phyloP scores from a whole-genome alignment of 352 stramenopile species.

The Globisporangium splendens region DNA sequence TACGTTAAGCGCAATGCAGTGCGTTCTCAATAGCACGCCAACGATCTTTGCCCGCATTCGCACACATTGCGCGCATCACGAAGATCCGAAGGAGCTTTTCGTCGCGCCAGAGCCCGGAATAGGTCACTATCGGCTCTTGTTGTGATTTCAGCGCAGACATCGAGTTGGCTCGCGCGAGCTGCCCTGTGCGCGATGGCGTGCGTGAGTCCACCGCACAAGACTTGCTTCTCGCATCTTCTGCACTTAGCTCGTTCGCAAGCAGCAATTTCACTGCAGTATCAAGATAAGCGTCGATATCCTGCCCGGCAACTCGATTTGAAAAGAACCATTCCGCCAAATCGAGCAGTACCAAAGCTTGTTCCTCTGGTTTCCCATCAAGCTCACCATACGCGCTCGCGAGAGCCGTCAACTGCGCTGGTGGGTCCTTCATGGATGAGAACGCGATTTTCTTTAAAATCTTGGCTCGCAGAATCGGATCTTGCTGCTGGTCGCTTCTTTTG shows the following conservation, averaged over 20 bases:
- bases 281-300: slow-evolving; percentile 57
- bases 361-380: slow-evolving; percentile 55
- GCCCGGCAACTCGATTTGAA: slow-evolving; percentile 52
- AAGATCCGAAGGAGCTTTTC: slow-evolving; percentile 63
- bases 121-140: slow-evolving; percentile 7
- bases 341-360: slow-evolving; percentile 59
- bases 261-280: slow-evolving; percentile 50
- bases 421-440: slow-evolving; percentile 56
- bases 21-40: slow-evolving; percentile 29
- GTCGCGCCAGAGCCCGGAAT: slow-evolving; percentile 44
- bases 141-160: slow-evolving; percentile 1
- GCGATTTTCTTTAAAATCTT: slow-evolving; percentile 68
- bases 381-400: slow-evolving; percentile 52
- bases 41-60: slow-evolving; percentile 28
- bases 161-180: background rate
- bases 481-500: slow-evolving; percentile 30
- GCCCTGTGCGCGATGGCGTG: background rate
- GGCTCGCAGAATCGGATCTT: slow-evolving; percentile 47
- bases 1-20: slow-evolving; percentile 36
- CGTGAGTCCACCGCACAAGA: background rate
- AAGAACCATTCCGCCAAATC: slow-evolving; percentile 87
- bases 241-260: slow-evolving; percentile 26
- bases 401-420: slow-evolving; percentile 50
- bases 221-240: background rate
- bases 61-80: slow-evolving; percentile 34